phyloP scores from a whole-genome alignment of 2,329 filamentous ascomycete genomes.

The Fusarium torulosum region DNA sequence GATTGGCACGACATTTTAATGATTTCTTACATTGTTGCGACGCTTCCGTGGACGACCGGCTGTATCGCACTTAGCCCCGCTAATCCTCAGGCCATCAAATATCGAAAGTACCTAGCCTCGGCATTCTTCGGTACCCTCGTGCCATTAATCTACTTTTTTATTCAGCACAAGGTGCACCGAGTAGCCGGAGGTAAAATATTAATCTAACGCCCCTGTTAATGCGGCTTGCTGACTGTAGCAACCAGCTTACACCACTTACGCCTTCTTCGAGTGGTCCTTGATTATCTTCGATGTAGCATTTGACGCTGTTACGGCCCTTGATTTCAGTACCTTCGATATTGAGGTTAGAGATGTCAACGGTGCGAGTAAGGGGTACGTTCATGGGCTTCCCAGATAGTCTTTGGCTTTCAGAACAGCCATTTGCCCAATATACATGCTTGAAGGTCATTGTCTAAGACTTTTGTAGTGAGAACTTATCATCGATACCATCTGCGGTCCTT shows the following conservation, averaged over 20 bases:
- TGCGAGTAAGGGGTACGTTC: slow-evolving; percentile 97
- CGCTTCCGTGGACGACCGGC: slow-evolving; percentile 93
- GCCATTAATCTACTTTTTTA: slow-evolving; percentile 95
- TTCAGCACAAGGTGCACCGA: slow-evolving; percentile 97
- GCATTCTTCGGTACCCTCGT: slow-evolving; percentile 92
- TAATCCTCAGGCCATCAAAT: slow-evolving; percentile 85
- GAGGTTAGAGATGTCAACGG: slow-evolving; percentile 90
- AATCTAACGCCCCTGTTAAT: background rate
- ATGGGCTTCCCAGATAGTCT: slow-evolving; percentile 89
- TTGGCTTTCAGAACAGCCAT: slow-evolving; percentile 44
- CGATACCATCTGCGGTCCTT: slow-evolving; percentile 62
- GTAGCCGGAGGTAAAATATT: slow-evolving; percentile 83
- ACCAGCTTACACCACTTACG: slow-evolving; percentile 93
- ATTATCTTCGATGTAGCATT: slow-evolving; percentile 96
- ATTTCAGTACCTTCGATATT: slow-evolving; percentile 91
- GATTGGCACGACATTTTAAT: slow-evolving; percentile 99
- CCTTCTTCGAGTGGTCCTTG: slow-evolving; percentile 97
- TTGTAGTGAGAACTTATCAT: slow-evolving; percentile 62
- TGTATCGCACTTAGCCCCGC: slow-evolving; percentile 89
- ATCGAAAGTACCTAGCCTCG: slow-evolving; percentile 85
- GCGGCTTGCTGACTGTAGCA: slow-evolving; percentile 29
- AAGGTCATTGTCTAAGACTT: slow-evolving; percentile 56
- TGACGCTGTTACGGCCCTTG: slow-evolving; percentile 92
- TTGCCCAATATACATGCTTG: slow-evolving; percentile 51
- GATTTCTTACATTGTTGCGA: slow-evolving; percentile 96